Evolutionary conservation across 2,329 filamentous ascomycete species (phyloP).

Genomic region (Orbilia quercus): DNA sequence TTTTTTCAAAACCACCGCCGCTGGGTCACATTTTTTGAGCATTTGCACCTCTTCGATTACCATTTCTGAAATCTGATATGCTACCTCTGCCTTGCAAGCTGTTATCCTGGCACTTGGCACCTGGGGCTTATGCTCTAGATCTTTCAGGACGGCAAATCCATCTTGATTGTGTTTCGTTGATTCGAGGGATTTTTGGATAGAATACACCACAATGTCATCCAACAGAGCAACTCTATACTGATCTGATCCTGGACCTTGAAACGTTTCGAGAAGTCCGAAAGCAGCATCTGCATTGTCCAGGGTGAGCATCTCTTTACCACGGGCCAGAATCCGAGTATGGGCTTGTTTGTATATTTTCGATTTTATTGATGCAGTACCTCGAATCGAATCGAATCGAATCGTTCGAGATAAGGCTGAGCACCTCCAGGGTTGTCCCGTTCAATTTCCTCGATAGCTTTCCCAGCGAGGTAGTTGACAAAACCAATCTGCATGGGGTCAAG

Average conservation of each 20-base stretch:
- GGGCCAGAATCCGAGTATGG: conserved; percentile 3
- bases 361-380: conserved; percentile 9
- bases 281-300: not conserved
- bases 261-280: not conserved
- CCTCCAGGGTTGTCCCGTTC: not conserved
- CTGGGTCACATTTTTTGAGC: too few relatives aligned
- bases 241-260: not conserved
- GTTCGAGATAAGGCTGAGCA: conserved; percentile 26
- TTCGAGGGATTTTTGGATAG: too few relatives aligned
- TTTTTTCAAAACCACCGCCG: too few relatives aligned
- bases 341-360: conserved; percentile 2
- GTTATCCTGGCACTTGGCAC: too few relatives aligned
- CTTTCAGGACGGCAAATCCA: too few relatives aligned
- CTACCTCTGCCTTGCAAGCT: too few relatives aligned
- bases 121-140: too few relatives aligned
- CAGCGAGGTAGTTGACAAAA: conserved; percentile 43
- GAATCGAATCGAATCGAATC: conserved; percentile 23
- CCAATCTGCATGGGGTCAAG: conserved; percentile 15
- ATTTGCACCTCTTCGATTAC: too few relatives aligned
- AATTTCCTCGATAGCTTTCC: conserved; percentile 25
- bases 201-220: too few relatives aligned
- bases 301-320: conserved; percentile 1
- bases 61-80: too few relatives aligned
- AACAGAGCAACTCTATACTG: not conserved
- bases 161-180: too few relatives aligned